A percentile compares a stretch with the other conserved stretches of the same genome.
phyloP scores from a whole-genome alignment of 2,329 filamentous ascomycete species.

The Thielaviopsis ethacetica region DNA sequence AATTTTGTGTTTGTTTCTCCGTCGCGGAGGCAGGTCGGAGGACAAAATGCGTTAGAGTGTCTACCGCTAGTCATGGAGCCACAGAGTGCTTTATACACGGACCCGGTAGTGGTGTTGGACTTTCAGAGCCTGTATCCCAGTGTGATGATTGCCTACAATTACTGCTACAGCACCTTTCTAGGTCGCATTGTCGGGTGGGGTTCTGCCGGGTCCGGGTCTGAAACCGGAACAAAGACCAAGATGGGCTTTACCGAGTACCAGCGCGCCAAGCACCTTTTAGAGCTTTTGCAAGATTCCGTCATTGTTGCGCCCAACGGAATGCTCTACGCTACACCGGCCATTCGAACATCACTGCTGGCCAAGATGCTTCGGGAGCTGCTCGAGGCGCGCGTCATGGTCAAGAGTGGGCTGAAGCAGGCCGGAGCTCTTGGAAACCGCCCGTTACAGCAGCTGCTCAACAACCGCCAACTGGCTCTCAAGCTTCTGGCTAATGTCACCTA shows the following conservation, averaged over 20 bases:
- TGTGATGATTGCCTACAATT: conserved; percentile 98
- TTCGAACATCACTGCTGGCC: conserved; percentile 78
- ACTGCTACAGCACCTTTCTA: conserved; percentile 94
- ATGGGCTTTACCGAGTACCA: conserved; percentile 54
- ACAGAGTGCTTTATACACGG: conserved; percentile 83
- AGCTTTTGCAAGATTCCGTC: conserved; percentile 41
- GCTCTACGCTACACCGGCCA: conserved; percentile 76
- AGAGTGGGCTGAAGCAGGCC: conserved; percentile 57
- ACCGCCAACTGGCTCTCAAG: conserved; percentile 84
- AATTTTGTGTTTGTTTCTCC: conserved; percentile 85
- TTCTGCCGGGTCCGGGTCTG: conserved; percentile 31
- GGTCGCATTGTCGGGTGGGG: conserved; percentile 76
- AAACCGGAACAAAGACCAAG: conserved; percentile 48
- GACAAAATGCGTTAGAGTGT: conserved; percentile 88
- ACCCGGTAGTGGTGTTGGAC: conserved; percentile 77
- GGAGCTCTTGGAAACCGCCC: not conserved
- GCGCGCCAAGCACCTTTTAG: conserved; percentile 50
- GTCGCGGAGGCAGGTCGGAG: conserved; percentile 77
- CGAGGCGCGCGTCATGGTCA: conserved; percentile 94
- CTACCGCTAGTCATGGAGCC: conserved; percentile 95
- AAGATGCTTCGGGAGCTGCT: conserved; percentile 96
- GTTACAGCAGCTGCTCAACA: conserved; percentile 69
- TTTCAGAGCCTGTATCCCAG: conserved; percentile 95
- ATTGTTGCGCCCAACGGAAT: conserved; percentile 93
- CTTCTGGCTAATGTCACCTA: conserved; percentile 98